Conservation (phyloP, 2,329 filamentous ascomycete genomes). For the Fusarium goolgardi region DNA sequence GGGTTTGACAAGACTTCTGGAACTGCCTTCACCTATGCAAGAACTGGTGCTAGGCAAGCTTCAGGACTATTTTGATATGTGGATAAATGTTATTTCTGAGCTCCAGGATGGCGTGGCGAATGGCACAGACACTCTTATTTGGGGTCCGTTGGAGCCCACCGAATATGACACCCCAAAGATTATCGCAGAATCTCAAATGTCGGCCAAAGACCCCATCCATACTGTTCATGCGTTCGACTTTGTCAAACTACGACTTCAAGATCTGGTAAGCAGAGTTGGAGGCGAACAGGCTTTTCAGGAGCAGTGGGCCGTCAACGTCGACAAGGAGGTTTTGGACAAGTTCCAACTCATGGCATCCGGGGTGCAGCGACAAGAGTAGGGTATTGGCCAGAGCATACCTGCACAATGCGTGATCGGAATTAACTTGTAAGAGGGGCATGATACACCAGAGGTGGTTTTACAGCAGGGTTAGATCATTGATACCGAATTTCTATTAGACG, state of each 20-base stretch:
- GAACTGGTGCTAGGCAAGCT: constrained; percentile 69
- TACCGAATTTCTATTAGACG: constrained; percentile 20
- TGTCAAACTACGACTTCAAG: constrained; percentile 70
- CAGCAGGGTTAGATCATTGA: constrained; percentile 19
- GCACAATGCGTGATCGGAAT: not conserved
- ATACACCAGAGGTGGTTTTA: constrained; percentile 39
- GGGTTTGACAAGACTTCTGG: constrained; percentile 76
- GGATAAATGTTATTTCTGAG: constrained; percentile 76
- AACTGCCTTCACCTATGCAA: constrained; percentile 68
- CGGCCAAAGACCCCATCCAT: constrained; percentile 73
- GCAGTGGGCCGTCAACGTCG: constrained; percentile 79
- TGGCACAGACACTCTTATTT: constrained; percentile 64
- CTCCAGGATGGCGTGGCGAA: constrained; percentile 70
- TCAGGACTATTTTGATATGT: constrained; percentile 80
- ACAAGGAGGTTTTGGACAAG: constrained; percentile 74
- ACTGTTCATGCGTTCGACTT: constrained; percentile 72
- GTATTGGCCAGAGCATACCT: not conserved
- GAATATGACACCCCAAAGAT: constrained; percentile 70
- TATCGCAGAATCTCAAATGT: constrained; percentile 64
- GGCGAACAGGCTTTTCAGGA: constrained; percentile 74
- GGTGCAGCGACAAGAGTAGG: constrained; percentile 22
- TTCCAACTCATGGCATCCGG: constrained; percentile 59
- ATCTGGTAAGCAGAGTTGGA: constrained; percentile 69
- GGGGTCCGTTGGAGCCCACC: constrained; percentile 54
- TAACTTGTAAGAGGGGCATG: constrained; percentile 19